These are phyloP conservation scores for Cyberlindnera suaveolens DNA, from an alignment of 805 yeast species.

Conservation along the genomic window DNA sequence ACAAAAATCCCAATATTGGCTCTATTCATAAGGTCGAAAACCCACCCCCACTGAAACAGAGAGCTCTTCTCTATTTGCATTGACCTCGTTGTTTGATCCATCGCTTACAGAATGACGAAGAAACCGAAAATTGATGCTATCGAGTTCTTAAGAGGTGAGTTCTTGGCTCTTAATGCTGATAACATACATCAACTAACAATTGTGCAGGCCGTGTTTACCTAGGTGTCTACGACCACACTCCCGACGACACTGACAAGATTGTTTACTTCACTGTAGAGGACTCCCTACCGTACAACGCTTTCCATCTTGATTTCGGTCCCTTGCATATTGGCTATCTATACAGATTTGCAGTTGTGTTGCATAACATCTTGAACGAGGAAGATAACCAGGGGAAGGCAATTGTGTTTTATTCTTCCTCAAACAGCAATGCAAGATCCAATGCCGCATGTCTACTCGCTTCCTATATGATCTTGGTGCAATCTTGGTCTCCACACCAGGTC, in stretches of 20 bases:
- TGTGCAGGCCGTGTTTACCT: slow-evolving; percentile 56
- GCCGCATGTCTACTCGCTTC: slow-evolving; percentile 93
- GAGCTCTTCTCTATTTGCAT: no score
- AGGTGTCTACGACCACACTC: slow-evolving; percentile 80
- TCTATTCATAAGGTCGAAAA: no score
- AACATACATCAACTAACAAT: not conserved
- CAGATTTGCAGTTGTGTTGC: slow-evolving; percentile 91
- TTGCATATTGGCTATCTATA: slow-evolving; percentile 88
- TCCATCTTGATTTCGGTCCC: slow-evolving; percentile 96
- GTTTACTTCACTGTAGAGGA: slow-evolving; percentile 92
- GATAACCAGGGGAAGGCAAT: slow-evolving; percentile 82
- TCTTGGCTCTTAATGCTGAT: not conserved
- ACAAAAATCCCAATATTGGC: no score
- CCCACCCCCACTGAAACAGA: no score
- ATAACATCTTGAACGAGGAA: slow-evolving; percentile 83
- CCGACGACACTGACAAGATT: slow-evolving; percentile 65
- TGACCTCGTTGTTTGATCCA: not conserved
- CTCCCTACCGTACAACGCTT: slow-evolving; percentile 86
- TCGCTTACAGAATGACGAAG: slow-evolving; percentile 37
- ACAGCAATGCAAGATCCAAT: slow-evolving; percentile 78
- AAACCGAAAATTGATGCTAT: slow-evolving; percentile 48
- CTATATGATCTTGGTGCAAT: slow-evolving; percentile 90
- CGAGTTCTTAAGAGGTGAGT: slow-evolving; percentile 31
- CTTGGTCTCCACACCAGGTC: slow-evolving; percentile 98
- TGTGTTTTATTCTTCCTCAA: slow-evolving; percentile 80